Percentiles rank a stretch among this genome's conserved stretches.
These are phyloP conservation scores for Tetrapisispora iriomotensis DNA, from an alignment of 805 yeast genomes.

Conservation along the genomic window DNA sequence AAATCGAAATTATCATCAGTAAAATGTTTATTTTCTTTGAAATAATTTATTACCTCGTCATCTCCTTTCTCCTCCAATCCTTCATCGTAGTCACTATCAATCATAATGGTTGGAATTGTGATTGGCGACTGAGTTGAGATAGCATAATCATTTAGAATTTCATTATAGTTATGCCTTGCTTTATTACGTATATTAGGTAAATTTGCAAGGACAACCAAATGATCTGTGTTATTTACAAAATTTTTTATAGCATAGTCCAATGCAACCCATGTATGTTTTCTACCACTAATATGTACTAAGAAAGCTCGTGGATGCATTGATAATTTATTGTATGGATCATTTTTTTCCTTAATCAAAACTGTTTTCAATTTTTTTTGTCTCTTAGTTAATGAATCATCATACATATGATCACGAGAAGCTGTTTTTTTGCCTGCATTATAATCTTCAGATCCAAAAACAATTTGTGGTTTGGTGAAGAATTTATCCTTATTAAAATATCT, in stretches of 20 bases:
- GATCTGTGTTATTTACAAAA: conserved; percentile 55
- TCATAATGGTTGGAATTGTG: neutral
- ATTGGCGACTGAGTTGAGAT: neutral
- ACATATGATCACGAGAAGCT: conserved; percentile 10
- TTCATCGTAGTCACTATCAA: too few relatives aligned
- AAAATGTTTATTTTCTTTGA: conserved; percentile 2
- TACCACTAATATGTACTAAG: conserved; percentile 56
- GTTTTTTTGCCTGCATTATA: conserved; percentile 4
- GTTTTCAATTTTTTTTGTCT: conserved; percentile 17
- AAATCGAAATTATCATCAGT: conserved; percentile 1
- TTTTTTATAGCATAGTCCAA: conserved; percentile 56
- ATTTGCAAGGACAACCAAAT: conserved; percentile 48
- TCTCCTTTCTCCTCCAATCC: conserved; percentile 5
- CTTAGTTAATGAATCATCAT: conserved; percentile 17
- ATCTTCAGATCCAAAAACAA: conserved; percentile 5
- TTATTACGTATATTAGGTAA: conserved; percentile 15
- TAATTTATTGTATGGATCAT: conserved; percentile 6
- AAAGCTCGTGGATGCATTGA: conserved; percentile 36
- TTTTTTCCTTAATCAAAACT: conserved; percentile 15
- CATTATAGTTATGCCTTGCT: neutral
- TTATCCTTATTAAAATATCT: conserved; percentile 11
- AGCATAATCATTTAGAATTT: neutral
- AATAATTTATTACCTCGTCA: neutral
- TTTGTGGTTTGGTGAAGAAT: conserved; percentile 16
- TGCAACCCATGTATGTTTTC: conserved; percentile 76